A percentile compares a stretch with the other conserved stretches of the same genome.
phyloP scores from a whole-genome alignment of 73 alveolate genomes.

The Blepharisma japonicum region DNA sequence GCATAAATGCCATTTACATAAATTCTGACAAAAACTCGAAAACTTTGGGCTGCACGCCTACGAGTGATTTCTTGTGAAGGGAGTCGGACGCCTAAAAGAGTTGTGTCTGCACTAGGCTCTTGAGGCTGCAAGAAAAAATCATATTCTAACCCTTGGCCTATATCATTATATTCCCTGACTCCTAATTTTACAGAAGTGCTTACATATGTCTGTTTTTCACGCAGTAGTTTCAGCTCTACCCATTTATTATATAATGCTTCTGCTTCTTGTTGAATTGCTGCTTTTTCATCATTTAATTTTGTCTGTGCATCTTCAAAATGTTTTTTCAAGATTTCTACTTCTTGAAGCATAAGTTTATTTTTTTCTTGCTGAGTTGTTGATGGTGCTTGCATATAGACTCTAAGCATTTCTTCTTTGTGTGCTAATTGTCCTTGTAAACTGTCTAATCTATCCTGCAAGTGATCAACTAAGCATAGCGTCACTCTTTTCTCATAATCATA shows the following conservation, averaged over 20 bases:
- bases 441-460: constrained; percentile 60
- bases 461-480: constrained; percentile 81
- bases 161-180: constrained; percentile 64
- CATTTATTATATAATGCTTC: constrained; percentile 78
- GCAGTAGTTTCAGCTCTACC: constrained; percentile 74
- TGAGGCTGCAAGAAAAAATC: constrained; percentile 77
- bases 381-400: neutral
- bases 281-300: constrained; percentile 70
- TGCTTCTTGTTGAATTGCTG: constrained; percentile 68
- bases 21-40: constrained; percentile 64
- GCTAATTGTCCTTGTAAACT: constrained; percentile 53
- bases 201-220: constrained; percentile 65
- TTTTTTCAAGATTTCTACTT: constrained; percentile 69
- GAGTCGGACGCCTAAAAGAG: neutral
- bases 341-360: constrained; percentile 65
- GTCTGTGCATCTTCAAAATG: constrained; percentile 70
- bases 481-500: constrained; percentile 84
- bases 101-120: constrained; percentile 61
- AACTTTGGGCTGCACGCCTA: constrained; percentile 60
- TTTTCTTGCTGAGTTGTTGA: constrained; percentile 43
- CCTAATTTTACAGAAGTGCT: constrained; percentile 79
- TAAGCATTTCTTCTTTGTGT: neutral
- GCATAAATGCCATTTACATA: constrained; percentile 76
- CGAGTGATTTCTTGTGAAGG: constrained; percentile 61
- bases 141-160: constrained; percentile 67